Base-by-base conservation (phyloP, 2,329 filamentous ascomycete genomes). In the Phialocephala sp. region DNA sequence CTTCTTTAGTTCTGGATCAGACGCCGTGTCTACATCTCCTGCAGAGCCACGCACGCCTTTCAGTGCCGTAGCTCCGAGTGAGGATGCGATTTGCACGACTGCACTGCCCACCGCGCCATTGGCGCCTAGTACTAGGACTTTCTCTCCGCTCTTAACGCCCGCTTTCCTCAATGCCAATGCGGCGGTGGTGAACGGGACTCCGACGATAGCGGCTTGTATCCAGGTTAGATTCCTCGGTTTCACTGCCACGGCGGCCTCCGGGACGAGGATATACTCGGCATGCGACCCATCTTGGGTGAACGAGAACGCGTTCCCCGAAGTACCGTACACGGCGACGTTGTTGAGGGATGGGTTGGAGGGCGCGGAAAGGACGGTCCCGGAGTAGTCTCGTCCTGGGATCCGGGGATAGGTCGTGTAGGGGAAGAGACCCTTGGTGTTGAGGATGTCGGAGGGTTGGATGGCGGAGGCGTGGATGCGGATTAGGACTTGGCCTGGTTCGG, bases 131-230 rank as follows among this genome's bases (percentile, higher is more conserved):
- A 74, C 69, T 2, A 74, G 56, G 11, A 74, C 65, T 1, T 24
- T 60, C 62, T 74, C 70, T 6, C 55, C 69, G 11, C 65, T 57
- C 50, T 63, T 64, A 9, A 59, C 35, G 5, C 60, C 58, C 2
- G 67, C 67, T 11, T 64, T 68, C 27, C 52, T 50, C 14, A 74
- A 50, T 1, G 65, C 59, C 4, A 71, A 62, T 2, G 35, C 36
- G 3, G 73, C 73, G 1, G 73, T 74, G 1, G 71, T 74, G 35
- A 72, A 73, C 1, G 72, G 71, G 9, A 74, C 71, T 1, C 71
- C 72, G 11, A 74, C 50, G 4, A 55, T 62, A 4, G 72, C 73
- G 4, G 72, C 73, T 35, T 73, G 69, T 1, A 58, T 62, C 36
- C 67, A 72, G 4, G 45, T 64, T 24, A 74, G 52, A 11, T 11